A percentile compares a stretch with the other conserved stretches of the same genome.
These are phyloP conservation scores for Stephania yunnanensis DNA, from an alignment of 164 flowering plant genomes.

Conservation along the genomic window DNA sequence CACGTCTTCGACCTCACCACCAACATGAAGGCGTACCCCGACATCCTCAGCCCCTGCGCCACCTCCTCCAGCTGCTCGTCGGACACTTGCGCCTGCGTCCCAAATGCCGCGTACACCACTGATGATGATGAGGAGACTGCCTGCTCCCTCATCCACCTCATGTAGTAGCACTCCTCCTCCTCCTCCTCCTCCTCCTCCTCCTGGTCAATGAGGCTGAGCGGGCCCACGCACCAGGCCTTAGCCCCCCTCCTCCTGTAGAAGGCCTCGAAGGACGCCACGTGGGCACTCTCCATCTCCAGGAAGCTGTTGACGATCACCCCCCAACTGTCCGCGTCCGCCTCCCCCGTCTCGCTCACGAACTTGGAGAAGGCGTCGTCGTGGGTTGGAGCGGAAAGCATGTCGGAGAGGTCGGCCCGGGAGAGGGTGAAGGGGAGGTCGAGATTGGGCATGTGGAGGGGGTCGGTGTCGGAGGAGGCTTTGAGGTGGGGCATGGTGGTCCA, in stretches of 20 bases:
- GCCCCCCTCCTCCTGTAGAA: not conserved
- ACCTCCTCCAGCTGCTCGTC: slow-evolving; percentile 16
- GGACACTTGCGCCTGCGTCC: slow-evolving; percentile 15
- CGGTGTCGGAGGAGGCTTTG: not conserved
- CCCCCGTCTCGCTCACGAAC: not conserved
- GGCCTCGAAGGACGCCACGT: slow-evolving; percentile 12
- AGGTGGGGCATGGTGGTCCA: not conserved
- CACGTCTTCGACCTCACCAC: slow-evolving; percentile 14
- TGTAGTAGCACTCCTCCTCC: not conserved
- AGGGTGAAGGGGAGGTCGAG: slow-evolving; percentile 13
- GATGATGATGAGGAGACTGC: not conserved
- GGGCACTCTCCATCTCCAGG: slow-evolving; percentile 10
- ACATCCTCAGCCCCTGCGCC: slow-evolving; percentile 10
- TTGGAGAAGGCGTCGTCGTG: slow-evolving; percentile 4
- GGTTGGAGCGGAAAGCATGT: not conserved
- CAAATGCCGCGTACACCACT: slow-evolving; percentile 20
- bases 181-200: slow-evolving; percentile 10
- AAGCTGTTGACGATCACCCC: slow-evolving; percentile 24
- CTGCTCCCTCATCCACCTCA: slow-evolving; percentile 4
- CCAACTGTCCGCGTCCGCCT: slow-evolving; percentile 18
- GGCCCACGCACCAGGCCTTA: slow-evolving; percentile 21
- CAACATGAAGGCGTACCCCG: slow-evolving; percentile 10
- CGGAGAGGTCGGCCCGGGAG: slow-evolving; percentile 10
- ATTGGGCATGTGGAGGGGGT: slow-evolving; percentile 5
- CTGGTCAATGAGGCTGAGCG: slow-evolving; percentile 11